Conservation (phyloP, 1,284 basidiomycete species). For the Cutaneotrichosporon daszewskae region DNA sequence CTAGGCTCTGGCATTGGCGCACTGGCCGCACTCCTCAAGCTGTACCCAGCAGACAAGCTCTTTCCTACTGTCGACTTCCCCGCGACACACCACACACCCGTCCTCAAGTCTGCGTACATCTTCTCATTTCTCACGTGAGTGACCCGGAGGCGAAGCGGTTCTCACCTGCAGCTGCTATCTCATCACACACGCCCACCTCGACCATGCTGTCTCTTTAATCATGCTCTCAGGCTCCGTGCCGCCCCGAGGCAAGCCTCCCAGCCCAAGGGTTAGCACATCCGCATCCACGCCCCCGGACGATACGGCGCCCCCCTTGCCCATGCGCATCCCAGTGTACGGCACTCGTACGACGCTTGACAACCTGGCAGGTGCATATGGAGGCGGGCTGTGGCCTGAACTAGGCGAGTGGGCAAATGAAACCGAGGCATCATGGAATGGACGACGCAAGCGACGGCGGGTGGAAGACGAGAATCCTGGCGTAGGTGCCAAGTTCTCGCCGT, state of each 20-base stretch:
- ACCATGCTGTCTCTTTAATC: conserved; percentile 42
- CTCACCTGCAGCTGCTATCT: conserved; percentile 38
- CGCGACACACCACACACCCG: conserved; percentile 28
- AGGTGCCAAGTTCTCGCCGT: conserved; percentile 32
- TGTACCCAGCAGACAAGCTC: conserved; percentile 9
- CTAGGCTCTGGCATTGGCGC: conserved; percentile 45
- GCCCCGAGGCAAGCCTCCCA: neutral
- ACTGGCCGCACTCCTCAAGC: conserved; percentile 25
- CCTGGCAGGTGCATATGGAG: conserved; percentile 36
- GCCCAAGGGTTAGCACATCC: no score
- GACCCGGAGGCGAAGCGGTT: neutral
- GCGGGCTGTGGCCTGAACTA: conserved; percentile 45
- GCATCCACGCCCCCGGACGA: neutral
- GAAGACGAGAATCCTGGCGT: conserved; percentile 17
- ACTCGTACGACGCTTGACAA: conserved; percentile 33
- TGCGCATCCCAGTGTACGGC: conserved; percentile 36
- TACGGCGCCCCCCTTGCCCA: conserved; percentile 3
- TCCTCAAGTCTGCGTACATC: conserved; percentile 43
- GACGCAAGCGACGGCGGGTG: conserved; percentile 8
- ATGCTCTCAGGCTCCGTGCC: conserved; percentile 44
- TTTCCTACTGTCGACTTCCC: conserved; percentile 39
- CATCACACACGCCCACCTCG: conserved; percentile 46
- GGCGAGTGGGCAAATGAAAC: conserved; percentile 32
- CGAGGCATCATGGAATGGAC: conserved; percentile 3
- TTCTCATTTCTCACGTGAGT: conserved; percentile 43